These are phyloP conservation scores for Trichoderma sp. DNA, from an alignment of 2,329 filamentous ascomycete genomes.

Conservation along the genomic window DNA sequence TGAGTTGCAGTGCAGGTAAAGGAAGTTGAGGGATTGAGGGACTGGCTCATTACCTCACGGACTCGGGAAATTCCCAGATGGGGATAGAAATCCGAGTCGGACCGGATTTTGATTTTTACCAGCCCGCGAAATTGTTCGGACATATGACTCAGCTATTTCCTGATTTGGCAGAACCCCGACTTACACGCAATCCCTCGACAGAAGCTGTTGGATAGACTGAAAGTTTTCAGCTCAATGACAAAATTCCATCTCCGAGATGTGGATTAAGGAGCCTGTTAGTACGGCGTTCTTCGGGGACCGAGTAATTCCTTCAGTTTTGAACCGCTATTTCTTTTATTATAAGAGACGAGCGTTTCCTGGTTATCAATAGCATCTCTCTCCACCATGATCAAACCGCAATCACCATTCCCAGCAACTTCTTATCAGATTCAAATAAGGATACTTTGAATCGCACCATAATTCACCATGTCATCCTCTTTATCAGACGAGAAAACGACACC, in stretches of 20 bases:
- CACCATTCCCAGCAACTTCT: not conserved
- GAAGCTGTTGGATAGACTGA: not conserved
- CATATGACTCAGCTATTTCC: constrained; percentile 21
- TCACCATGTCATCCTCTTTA: not conserved
- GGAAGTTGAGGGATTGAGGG: not conserved
- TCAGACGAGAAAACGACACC: not conserved
- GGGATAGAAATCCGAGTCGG: not conserved
- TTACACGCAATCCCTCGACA: not conserved
- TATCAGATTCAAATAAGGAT: not conserved
- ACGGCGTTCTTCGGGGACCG: not conserved
- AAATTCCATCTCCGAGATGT: not conserved
- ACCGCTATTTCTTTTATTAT: not conserved
- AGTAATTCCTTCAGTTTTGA: not conserved
- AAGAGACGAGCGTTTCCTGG: not conserved
- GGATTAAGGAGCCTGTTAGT: not conserved
- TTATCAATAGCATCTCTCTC: not conserved
- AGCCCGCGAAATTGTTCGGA: constrained; percentile 20
- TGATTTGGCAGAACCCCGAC: constrained; percentile 18
- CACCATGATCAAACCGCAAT: not conserved
- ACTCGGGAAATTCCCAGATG: constrained; percentile 1
- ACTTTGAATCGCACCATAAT: rapidly evolving
- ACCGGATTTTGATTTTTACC: not conserved
- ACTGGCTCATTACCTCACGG: not conserved
- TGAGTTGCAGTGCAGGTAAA: not conserved
- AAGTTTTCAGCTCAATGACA: not conserved